Percentiles rank a stretch among this genome's conserved stretches.
These are phyloP conservation scores for Ceratocystiopsis minuta DNA, from an alignment of 2,329 filamentous ascomycete species.

Conservation along the genomic window DNA sequence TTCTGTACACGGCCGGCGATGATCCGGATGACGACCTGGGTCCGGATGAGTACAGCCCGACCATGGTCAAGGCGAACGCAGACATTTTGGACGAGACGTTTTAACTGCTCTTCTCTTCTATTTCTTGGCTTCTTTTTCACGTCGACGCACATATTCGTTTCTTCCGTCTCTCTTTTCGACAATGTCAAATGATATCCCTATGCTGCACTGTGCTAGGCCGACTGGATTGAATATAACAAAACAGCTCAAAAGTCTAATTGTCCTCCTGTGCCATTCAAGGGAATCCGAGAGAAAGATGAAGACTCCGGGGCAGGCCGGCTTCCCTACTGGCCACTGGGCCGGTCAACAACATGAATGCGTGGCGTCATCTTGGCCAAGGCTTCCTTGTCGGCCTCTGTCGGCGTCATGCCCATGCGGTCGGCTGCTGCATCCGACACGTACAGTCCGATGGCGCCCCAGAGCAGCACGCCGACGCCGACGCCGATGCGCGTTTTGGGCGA, in stretches of 20 bases:
- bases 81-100: slow-evolving; percentile 46
- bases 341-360: slow-evolving; percentile 42
- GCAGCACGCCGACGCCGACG: slow-evolving; percentile 57
- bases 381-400: slow-evolving; percentile 56
- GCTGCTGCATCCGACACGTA: slow-evolving; percentile 56
- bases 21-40: slow-evolving; percentile 21
- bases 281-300: too few relatives aligned
- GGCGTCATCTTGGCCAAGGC: slow-evolving; percentile 44
- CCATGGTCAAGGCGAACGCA: slow-evolving; percentile 46
- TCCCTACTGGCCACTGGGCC: slow-evolving; percentile 8
- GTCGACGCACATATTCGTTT: too few relatives aligned
- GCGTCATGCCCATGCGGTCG: slow-evolving; percentile 51
- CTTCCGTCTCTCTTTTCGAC: too few relatives aligned
- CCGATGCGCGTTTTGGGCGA: slow-evolving; percentile 50
- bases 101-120: slow-evolving; percentile 16
- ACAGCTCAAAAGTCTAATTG: neutral
- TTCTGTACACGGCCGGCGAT: slow-evolving; percentile 58
- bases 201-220: too few relatives aligned
- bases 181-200: too few relatives aligned
- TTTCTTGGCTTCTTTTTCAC: too few relatives aligned
- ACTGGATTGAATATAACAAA: neutral
- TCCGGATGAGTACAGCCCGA: slow-evolving; percentile 42
- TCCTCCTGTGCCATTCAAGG: too few relatives aligned
- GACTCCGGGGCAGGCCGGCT: too few relatives aligned
- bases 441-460: slow-evolving; percentile 59